A percentile compares a stretch with the other conserved stretches of the same genome.
phyloP scores from a whole-genome alignment of 441 rosid genomes.

The Pelargonium myrrhifolium region DNA sequence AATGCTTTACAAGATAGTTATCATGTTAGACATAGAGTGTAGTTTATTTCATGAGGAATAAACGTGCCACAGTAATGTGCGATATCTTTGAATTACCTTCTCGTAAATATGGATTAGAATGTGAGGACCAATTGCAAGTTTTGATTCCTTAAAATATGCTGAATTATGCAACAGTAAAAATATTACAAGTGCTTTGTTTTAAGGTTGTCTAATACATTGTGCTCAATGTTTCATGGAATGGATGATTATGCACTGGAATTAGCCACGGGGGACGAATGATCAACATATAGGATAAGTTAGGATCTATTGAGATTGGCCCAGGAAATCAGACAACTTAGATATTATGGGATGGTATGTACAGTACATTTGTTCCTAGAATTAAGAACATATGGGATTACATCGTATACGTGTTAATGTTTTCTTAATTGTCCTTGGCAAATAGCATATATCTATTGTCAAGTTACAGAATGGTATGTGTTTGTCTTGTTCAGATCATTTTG shows the following conservation, averaged over 20 bases:
- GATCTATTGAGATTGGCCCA: slow-evolving; percentile 6
- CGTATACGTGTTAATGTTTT: neutral
- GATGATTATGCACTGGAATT: slow-evolving; percentile 92
- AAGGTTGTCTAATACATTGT: slow-evolving; percentile 15
- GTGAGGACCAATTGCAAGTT: slow-evolving; percentile 82
- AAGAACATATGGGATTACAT: neutral
- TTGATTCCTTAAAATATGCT: slow-evolving; percentile 10
- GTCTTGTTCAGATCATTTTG: slow-evolving; percentile 6
- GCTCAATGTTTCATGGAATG: slow-evolving; percentile 53
- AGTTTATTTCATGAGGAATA: neutral
- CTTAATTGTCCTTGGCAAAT: neutral
- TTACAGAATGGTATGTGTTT: neutral
- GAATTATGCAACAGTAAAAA: neutral
- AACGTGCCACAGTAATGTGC: neutral
- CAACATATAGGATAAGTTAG: slow-evolving; percentile 8
- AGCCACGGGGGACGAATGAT: slow-evolving; percentile 74
- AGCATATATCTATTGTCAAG: neutral
- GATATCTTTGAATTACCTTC: neutral
- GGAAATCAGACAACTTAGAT: neutral
- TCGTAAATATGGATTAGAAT: neutral
- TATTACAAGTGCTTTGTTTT: neutral
- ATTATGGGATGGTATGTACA: neutral
- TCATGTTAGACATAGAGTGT: neutral
- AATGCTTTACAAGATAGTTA: neutral
- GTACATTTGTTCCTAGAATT: neutral